Evolutionary conservation across 345 rosid genomes (phyloP), one percentile per base, ranked within the genome.

Genomic region (Anacardium occidentale): DNA sequence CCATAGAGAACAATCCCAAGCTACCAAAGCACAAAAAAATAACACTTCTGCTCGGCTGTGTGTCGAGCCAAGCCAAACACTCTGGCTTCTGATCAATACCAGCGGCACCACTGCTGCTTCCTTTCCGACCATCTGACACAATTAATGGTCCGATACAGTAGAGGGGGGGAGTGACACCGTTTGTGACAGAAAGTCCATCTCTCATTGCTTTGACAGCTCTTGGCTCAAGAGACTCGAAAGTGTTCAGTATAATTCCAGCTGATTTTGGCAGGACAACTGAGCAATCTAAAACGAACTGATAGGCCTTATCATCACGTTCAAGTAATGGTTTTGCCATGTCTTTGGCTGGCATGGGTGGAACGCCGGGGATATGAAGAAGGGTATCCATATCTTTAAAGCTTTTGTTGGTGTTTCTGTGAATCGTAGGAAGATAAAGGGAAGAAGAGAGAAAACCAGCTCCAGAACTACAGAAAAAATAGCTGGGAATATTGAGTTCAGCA

Each of bases 1-100:
- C 58, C 32, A 1, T 10, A 0, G 86, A 76, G 71, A 87, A 89
- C 73, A 70, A 75, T 12, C 91, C 91, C 63, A 78, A 63, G 74
- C 90, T 90, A n/a, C 92, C 91, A 50, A 88, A 90, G 71, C 89
- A 85, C 0, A 90, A 65, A 62, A 83, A 88, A 48, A 88, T 85
- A 1, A 88, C 85, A 53, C 84, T 79, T 48, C 59, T 62, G 15
- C 75, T 75, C 6, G 86, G 88, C 62, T 90, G 91, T 15, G 74
- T 51, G 59, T 88, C 81, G 0, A 88, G 82, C 93, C 90, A 88
- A 1, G 34, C 45, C 12, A 88, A 15, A 70, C 87, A 80, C 14
- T 74, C 85, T 0, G 57, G 74, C 5, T 9, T 3, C 4, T 0
- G 9, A 57, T 56, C 73, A 29, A 26, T 32, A 21, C 20, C 68